Evolutionary conservation across 805 yeast species (phyloP), one percentile per base, ranked within the genome.

Genomic region (Torulaspora franciscae): DNA sequence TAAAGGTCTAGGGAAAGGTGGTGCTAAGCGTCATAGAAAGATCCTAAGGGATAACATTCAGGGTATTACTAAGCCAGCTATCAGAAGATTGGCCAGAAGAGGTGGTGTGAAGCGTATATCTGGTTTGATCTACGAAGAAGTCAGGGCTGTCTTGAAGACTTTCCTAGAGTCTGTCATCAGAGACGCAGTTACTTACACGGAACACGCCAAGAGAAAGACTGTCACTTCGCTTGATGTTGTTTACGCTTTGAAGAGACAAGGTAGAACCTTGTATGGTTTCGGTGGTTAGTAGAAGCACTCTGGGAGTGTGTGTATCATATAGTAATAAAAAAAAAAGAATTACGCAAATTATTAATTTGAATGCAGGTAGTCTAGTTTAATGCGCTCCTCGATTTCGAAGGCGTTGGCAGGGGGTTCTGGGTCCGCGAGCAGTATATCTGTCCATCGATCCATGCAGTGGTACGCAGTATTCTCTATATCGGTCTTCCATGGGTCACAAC

Each of bases 51-150:
- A 93, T 75, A 93, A 91, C 91, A 91, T 93, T 62, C 97, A 90
- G 77, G 99, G 99, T 80, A 91, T 91, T 71, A 91, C 99, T 54
- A 91, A 91, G 83, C 99, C 99, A 70, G 99, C 99, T 69, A 91
- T 91, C 70, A 89, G 99, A 81, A 91, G 99, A 87, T 85, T 91
- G 66, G 99, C 99, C 42, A 91, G 99, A 84, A 89, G 99, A 87
- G 99, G 99, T 78, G 99, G 99, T 90, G 99, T 91, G 69, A 91
- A 91, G 85, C 96, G 99, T 86, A 91, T 91, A 67, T 91, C 98
- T 55, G 98, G 96, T 72, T 78, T 90, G 71, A 91, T 91, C 72
- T 91, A 91, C 80, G 99, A 91, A 77, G 97, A 91, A 78, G 96
- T 93, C 68, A 89, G 99, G 80, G 90, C 85, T 61, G 97, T 93